Conservation (phyloP, 1,139 yeast genomes). For the Sugiyamaella novakii region DNA sequence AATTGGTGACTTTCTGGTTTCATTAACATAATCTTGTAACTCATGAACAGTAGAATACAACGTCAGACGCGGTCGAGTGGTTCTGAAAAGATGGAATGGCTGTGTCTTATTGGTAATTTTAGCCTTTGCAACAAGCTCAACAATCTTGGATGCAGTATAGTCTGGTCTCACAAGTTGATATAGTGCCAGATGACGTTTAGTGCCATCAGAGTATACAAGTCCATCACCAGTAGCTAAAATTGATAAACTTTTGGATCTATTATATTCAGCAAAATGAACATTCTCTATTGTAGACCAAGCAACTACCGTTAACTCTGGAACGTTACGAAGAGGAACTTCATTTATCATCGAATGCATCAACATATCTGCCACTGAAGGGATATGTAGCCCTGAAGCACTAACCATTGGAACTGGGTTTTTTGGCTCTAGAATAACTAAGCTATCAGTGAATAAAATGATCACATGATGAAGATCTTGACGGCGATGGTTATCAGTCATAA, state of each 20-base stretch:
- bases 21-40: constrained; percentile 56
- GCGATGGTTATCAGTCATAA: constrained; percentile 36
- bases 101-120: constrained; percentile 75
- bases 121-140: constrained; percentile 73
- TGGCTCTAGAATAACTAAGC: constrained; percentile 60
- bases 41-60: constrained; percentile 84
- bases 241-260: constrained; percentile 26
- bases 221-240: constrained; percentile 24
- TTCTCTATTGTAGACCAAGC: constrained; percentile 70
- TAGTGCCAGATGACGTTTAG: constrained; percentile 29
- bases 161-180: constrained; percentile 43
- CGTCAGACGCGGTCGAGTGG: constrained; percentile 46
- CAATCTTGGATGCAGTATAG: constrained; percentile 50
- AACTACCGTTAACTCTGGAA: constrained; percentile 70
- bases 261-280: constrained; percentile 38
- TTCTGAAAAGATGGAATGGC: constrained; percentile 81
- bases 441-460: constrained; percentile 78
- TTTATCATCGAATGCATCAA: constrained; percentile 88
- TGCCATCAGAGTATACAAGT: constrained; percentile 17
- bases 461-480: constrained; percentile 47
- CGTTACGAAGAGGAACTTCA: constrained; percentile 71
- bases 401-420: constrained; percentile 36
- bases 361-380: constrained; percentile 72
- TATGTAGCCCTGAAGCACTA: constrained; percentile 46
- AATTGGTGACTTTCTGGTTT: constrained; percentile 54